Base-by-base conservation (phyloP, 306 rosid genomes). In the Cicer chorassanicum region DNA sequence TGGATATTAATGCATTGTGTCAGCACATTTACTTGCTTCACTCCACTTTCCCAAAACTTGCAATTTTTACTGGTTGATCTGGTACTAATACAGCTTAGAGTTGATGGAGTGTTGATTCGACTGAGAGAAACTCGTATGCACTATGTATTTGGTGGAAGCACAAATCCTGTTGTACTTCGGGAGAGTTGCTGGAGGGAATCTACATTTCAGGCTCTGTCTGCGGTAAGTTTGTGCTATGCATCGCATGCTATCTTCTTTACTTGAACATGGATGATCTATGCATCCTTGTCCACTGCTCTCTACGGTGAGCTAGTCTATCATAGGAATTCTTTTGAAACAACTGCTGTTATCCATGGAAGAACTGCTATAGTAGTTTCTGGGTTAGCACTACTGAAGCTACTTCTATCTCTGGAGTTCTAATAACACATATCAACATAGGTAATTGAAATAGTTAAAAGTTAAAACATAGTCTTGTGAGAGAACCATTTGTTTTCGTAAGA, bases 111-210 rank as follows among this genome's bases (percentile, higher is more conserved):
- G 71, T 86, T 94, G 74, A 89, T 94, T 89, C 89, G 99, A 83
- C 78, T 94, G 75, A 87, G 99, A 78, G 97, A 94, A 65, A 94
- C 98, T 73, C 97, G 96, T 16, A 78, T 94, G 92, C 97, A 94
- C 82, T 94, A 91, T 79, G 65, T 88, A 74, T 94, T 90, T 84
- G 86, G 81, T 76, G 87, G 78, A 65, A 50, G 75, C 71, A 76
- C 76, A 75, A 87, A 75, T 81, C 90, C 96, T 13, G 77, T 80
- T 69, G 68, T 94, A 74, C 93, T 94, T 68, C 86, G 91, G 78
- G 99, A 94, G 88, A 87, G 80, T 74, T 92, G 96, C 89, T 94
- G 96, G 97, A 92, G 97, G 83, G 99, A 94, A 86, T 87, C 93
- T 70, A 90, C 95, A 51, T 88, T 94, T 82, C 87, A 90, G 80